Evolutionary conservation across 441 rosid species (phyloP), one percentile per base, ranked within the genome.

Genomic region (Theobroma grandiflorum): DNA sequence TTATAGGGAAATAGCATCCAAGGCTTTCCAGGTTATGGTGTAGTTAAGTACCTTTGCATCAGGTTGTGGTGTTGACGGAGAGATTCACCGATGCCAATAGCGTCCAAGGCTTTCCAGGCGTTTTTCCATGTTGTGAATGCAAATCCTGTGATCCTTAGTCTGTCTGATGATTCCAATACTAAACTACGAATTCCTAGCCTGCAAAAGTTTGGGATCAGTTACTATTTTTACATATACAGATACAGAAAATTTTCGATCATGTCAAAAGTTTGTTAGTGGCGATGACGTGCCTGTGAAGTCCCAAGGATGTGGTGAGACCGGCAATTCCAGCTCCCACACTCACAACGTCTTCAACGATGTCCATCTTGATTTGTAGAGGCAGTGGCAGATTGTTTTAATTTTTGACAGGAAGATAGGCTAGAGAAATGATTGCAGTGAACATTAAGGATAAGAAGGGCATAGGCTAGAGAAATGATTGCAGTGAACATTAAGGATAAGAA

Each of bases 81-180:
- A 18, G 80, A 79, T 14, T 92, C 77, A 14, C 89, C 86, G 4
- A 93, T 71, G 43, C 96, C 91, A 40, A 91, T 66, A 70, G 86
- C 95, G 47, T 92, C 97, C 84, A 95, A 82, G 20, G 95, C 97
- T 77, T 72, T 91, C 98, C 97, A 92, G 68, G 93, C 98, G 63
- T 95, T 95, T 58, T 78, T 72, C 94, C 90, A 91, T 22, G 81
- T 83, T 0, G 81, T 4, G 1, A 94, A 38, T 9, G 93, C 93
- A 77, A 91, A 94, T 69, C 98, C 97, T 16, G 90, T 78, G 35
- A 72, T 83, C 79, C 97, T 91, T 83, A 93, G 85, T 12, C 8
- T 67, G 7, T 88, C 89, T 8, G 93, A 90, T 37, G 94, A 82
- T 81, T 94, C 97, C 85, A 95, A 80, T 38, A 92, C 97, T 75